These are phyloP conservation scores for Abortiporus biennis DNA, from an alignment of 1,284 basidiomycete species.

Conservation along the genomic window DNA sequence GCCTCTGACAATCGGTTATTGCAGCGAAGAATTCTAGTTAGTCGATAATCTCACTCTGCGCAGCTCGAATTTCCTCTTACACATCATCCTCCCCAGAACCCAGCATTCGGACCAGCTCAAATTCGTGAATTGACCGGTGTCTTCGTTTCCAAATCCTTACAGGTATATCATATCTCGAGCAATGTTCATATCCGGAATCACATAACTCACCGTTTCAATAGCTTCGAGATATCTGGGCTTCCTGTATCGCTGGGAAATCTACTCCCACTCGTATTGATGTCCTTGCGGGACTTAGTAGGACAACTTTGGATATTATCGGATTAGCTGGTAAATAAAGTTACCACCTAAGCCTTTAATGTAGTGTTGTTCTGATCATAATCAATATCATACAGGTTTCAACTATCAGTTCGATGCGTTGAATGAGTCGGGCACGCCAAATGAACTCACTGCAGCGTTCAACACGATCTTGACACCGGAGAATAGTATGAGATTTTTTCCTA, in stretches of 20 bases:
- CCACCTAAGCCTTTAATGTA: too few relatives aligned
- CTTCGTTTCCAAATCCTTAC: conserved; percentile 45
- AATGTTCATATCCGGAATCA: not conserved
- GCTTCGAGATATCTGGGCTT: conserved; percentile 25
- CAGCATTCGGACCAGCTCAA: conserved; percentile 50
- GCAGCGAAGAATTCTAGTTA: conserved; percentile 7
- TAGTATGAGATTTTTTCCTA: conserved; percentile 7
- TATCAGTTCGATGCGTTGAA: conserved; percentile 41
- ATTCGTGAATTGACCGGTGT: conserved; percentile 48
- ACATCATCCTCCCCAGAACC: conserved; percentile 31
- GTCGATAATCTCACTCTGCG: not conserved
- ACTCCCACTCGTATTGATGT: conserved; percentile 30
- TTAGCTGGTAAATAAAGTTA: conserved; percentile 29
- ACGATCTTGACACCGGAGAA: conserved; percentile 12
- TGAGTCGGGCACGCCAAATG: conserved; percentile 24
- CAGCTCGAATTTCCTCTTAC: not conserved
- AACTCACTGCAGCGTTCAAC: conserved; percentile 34
- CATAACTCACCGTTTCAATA: conserved; percentile 6
- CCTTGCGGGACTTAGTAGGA: conserved; percentile 32
- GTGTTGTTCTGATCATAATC: too few relatives aligned
- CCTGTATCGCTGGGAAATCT: conserved; percentile 8
- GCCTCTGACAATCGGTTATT: not conserved
- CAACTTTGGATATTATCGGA: conserved; percentile 47
- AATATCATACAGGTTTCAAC: conserved; percentile 34
- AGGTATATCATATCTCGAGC: conserved; percentile 33